Evolutionary conservation across 2,329 filamentous ascomycete genomes (phyloP), one percentile per base, ranked within the genome.

Genomic region (Sphaerulina vaccinii): DNA sequence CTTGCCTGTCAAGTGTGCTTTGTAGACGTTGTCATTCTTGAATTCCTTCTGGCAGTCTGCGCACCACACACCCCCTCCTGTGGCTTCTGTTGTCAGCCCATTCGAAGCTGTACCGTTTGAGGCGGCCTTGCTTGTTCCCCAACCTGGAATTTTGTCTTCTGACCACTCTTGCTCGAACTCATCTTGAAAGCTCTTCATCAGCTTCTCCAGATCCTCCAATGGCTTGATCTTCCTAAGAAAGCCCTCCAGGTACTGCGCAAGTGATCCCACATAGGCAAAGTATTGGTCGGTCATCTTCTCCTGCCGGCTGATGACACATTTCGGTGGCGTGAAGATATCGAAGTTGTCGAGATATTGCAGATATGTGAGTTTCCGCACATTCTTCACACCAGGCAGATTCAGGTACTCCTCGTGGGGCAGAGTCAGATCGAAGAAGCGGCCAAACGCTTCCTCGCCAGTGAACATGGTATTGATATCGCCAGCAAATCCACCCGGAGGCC

Each of bases 241-340:
- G 15, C 81, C 81, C 70, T 97, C 91, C 6, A 99, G 79, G 63
- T 99, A 97, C 16, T 81, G 78, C 49, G 87, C 85, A 52, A 99
- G 75, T 32, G 86, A 82, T 36, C 86, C 86, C 9, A 96, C 81
- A 66, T 99, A 99, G 58, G 82, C 82, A 71, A 97, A 95, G 70
- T 97, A 99, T 62, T 86, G 83, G 62, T 97, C 91, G 1, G 88
- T 96, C 71, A 95, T 75, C 75, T 97, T 99, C 66, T 96, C 88
- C 23, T 79, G 75, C 44, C 88, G 80, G 67, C 88, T 92, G 58
- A 96, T 79, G 10, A 85, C 85, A 43, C 87, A 81, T 42, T 85
- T 79, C 3, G 87, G 87, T 0, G 85, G 80, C 1, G 83, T 78
- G 67, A 99, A 97, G 58, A 84, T 83, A 72, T 99, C 93, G 69